Conservation (phyloP, 1,139 yeast genomes). For the Protomyces inouyei region DNA sequence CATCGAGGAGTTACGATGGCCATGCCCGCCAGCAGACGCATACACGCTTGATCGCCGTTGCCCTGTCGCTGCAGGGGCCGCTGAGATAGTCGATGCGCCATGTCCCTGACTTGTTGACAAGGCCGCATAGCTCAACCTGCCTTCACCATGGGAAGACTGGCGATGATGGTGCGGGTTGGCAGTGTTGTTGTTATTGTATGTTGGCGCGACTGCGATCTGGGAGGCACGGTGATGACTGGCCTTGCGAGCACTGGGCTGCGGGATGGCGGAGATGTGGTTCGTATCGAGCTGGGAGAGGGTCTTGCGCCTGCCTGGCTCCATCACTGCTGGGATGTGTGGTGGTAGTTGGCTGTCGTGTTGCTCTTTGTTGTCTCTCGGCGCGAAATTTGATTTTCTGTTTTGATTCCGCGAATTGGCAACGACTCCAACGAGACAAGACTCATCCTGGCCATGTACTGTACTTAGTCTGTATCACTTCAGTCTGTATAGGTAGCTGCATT, state of each 20-base stretch:
- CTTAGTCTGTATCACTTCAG: no score
- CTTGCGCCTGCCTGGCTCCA: conserved; percentile 11
- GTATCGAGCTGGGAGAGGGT: conserved; percentile 23
- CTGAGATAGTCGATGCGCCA: not conserved
- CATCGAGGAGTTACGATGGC: conserved; percentile 21
- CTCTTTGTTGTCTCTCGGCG: not conserved
- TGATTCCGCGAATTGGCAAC: not conserved
- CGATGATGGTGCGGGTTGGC: conserved; percentile 25
- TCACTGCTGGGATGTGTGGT: not conserved
- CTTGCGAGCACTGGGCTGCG: conserved; percentile 24
- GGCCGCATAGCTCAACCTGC: conserved; percentile 22
- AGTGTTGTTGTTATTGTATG: not conserved
- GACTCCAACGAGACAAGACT: not conserved
- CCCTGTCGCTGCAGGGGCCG: not conserved
- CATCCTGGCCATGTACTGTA: no score
- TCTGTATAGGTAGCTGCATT: no score
- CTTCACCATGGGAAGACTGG: conserved; percentile 22
- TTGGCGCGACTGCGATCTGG: conserved; percentile 12
- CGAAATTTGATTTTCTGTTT: not conserved
- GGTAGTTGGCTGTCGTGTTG: not conserved
- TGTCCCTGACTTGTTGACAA: not conserved
- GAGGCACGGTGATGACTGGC: not conserved
- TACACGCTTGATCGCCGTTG: conserved; percentile 19
- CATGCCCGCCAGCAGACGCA: not conserved
- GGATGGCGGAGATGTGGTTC: conserved; percentile 22